Conservation (phyloP, 768 basidiomycete species). For the Leccinellum albellum region DNA sequence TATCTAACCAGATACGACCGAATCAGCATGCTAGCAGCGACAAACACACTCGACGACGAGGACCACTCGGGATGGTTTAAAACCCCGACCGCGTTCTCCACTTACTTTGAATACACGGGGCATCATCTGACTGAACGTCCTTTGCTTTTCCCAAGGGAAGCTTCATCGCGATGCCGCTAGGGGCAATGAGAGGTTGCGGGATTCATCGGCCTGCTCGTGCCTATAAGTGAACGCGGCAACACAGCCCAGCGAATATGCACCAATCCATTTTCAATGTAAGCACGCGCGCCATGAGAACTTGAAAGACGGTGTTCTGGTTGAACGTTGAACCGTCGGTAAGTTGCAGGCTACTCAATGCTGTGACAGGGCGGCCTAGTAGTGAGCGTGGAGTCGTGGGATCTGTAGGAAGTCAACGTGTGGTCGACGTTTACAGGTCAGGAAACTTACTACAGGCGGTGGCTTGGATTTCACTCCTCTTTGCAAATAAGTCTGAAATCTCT, state of each 20-base stretch:
- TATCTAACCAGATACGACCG: background rate
- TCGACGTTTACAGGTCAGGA: background rate
- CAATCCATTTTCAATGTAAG: background rate
- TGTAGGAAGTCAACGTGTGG: too few relatives aligned
- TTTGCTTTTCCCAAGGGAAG: conserved; percentile 4
- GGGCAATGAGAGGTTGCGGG: background rate
- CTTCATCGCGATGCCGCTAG: conserved; percentile 2
- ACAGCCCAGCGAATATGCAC: background rate
- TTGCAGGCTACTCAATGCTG: too few relatives aligned
- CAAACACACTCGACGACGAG: background rate
- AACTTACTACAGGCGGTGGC: background rate
- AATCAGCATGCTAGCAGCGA: background rate
- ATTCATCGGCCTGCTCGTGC: background rate
- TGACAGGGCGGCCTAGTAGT: background rate
- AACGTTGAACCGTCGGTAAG: too few relatives aligned
- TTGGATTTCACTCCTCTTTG: background rate
- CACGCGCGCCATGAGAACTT: too few relatives aligned
- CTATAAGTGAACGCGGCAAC: background rate
- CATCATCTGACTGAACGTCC: background rate
- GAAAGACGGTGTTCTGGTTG: background rate
- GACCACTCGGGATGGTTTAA: background rate
- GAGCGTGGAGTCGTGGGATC: background rate
- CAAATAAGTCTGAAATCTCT: background rate
- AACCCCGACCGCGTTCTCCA: background rate
- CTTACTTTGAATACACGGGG: conserved; percentile 2